These are phyloP conservation scores for Graphilbum ipis-grandicollis DNA, from an alignment of 2,329 filamentous ascomycete species.

Conservation along the genomic window DNA sequence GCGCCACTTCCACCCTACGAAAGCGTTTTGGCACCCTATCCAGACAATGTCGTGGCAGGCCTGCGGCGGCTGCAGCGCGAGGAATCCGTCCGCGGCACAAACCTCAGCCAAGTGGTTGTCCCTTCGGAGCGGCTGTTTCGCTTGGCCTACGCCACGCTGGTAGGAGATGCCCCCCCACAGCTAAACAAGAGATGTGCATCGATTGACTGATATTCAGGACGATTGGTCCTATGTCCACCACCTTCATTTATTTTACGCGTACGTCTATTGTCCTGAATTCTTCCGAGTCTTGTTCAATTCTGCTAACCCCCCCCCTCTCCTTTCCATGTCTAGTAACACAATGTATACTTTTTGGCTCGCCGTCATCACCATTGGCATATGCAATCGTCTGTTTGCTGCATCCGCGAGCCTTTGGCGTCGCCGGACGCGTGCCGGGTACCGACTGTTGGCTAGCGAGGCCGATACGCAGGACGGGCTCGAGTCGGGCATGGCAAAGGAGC, in stretches of 20 bases:
- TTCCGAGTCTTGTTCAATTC: too few species aligned
- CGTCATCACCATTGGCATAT: constrained; percentile 13
- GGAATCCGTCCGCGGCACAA: constrained; percentile 9
- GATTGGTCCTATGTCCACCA: constrained; percentile 17
- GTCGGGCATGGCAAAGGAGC: neutral
- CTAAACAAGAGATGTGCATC: neutral
- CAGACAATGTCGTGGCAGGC: constrained; percentile 14
- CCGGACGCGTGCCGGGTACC: neutral
- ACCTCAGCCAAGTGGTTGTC: constrained; percentile 16
- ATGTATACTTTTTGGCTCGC: constrained; percentile 20
- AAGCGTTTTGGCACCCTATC: constrained; percentile 16
- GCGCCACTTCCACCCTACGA: constrained; percentile 17
- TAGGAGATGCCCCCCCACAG: neutral
- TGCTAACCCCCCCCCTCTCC: neutral
- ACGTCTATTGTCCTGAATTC: constrained; percentile 2
- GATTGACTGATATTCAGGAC: constrained; percentile 4
- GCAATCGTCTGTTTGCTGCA: neutral
- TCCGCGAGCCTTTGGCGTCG: neutral
- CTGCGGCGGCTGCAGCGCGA: constrained; percentile 14
- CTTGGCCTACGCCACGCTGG: constrained; percentile 22
- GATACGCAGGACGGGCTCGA: neutral
- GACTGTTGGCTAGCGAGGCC: neutral
- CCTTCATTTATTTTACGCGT: constrained; percentile 21
- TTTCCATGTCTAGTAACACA: neutral
- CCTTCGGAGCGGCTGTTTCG: constrained; percentile 17